Conservation (phyloP, 2,329 filamentous ascomycete genomes). For the Hypoxylon rubiginosum region DNA sequence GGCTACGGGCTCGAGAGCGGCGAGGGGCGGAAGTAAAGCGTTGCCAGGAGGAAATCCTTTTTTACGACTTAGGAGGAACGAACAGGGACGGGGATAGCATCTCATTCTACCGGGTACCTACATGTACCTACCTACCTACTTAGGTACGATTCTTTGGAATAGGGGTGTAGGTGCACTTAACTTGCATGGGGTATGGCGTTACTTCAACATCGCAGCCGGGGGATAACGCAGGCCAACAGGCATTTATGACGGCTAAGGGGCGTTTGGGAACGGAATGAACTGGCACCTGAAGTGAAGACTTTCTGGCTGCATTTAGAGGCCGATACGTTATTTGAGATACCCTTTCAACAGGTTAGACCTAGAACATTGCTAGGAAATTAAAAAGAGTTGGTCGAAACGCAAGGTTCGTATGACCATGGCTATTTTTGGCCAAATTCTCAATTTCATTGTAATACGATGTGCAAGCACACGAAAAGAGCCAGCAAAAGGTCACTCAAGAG, state of each 20-base stretch:
- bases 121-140: too few species aligned
- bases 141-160: background rate
- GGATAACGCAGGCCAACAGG: conserved; percentile 8
- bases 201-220: conserved; percentile 33
- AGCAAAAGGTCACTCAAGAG: background rate
- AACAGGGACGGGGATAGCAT: background rate
- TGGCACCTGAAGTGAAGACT: conserved; percentile 12
- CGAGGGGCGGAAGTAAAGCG: conserved; percentile 44
- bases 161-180: conserved; percentile 31
- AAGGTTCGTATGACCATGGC: background rate
- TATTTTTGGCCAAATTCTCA: background rate
- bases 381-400: background rate
- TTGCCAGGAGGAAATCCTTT: too few species aligned
- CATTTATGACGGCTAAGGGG: conserved; percentile 15
- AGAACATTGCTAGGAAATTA: conserved; percentile 15
- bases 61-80: background rate
- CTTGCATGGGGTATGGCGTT: conserved; percentile 35
- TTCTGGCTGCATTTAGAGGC: background rate
- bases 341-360: conserved; percentile 52
- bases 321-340: conserved; percentile 42
- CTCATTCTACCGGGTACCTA: background rate
- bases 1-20: conserved; percentile 70
- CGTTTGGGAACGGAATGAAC: conserved; percentile 19
- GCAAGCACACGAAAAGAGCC: background rate
- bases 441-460: background rate